Evolutionary conservation across 768 basidiomycete genomes (phyloP), one percentile per base, ranked within the genome.

Genomic region (Suillus occidentalis): DNA sequence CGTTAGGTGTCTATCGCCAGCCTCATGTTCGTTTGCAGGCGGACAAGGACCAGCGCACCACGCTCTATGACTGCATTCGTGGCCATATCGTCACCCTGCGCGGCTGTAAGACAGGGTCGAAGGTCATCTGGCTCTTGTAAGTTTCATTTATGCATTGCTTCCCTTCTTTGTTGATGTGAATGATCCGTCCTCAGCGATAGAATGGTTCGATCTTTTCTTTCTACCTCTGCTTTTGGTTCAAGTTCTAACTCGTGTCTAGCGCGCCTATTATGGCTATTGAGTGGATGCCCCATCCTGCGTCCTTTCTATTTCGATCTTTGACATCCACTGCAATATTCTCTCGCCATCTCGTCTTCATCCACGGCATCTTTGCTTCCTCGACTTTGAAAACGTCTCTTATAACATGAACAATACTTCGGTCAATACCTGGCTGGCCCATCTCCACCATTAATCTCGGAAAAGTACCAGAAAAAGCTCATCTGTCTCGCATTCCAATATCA

Each of bases 1-100:
- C 12, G 47, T 34, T 28, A 31, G 16, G 16, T 53, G 12, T 61
- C 63, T 40, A 31, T 49, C 52, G 65, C 62, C 40, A 25, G 20
- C 61, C 60, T 75, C 50, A 67, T 39, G 28, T 63, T 65, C 52
- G 22, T 31, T 59, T 47, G 34, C 25, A 93, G 92, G 91, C 90
- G 62, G 91, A 93, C 77, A 92, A 93, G 75, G 93, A 94, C 61
- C 93, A 95, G 73, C 87, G 93, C 25, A 87, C 89, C 3, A 75
- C 88, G 65, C 80, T 95, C 42, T 94, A 93, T 70, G 92, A 94
- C 50, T 93, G 93, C 70, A 93, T 94, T 67, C 84, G 89, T 45
- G 91, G 91, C 4, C 92, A 94, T 71, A 93, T 94, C 68, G 92
- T 94, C 56, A 94, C 92, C 36, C 81, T 95, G n/a, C 86, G 93